Evolutionary conservation across 2,329 filamentous ascomycete species (phyloP), one percentile per base, ranked within the genome.

Genomic region (Amauroascus niger): DNA sequence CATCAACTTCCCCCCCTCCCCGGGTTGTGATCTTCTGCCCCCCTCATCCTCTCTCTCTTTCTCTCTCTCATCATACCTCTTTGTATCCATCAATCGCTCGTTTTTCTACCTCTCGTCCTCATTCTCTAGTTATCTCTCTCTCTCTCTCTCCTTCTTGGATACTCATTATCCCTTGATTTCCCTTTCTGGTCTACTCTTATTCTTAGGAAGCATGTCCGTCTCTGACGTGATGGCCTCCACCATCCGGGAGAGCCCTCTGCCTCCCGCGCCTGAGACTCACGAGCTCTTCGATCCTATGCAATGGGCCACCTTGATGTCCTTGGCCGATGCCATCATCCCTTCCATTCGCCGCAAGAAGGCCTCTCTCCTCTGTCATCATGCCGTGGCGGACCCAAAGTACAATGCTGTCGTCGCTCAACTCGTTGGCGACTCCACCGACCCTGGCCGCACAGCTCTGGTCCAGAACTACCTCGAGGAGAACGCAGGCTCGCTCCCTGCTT

Each of bases 251-350:
- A 65, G 67, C 37, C 73, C 76, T 49, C 64, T 79, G 8, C 73
- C 76, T 24, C 74, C 76, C 1, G 66, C 72, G 2, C 62, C 67
- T 1, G 70, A 76, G 14, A 58, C 64, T 3, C 66, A 71, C 11
- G 71, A 76, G 47, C 69, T 78, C 47, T 73, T 82, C 59, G 77
- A 74, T 1, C 65, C 74, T 11, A 64, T 70, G 1, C 81, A 84
- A 72, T 83, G 80, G 80, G 71, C 68, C 28, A 80, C 77, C 0
- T 67, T 84, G 2, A 69, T 79, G 45, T 75, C 80, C 22, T 73
- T 84, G 28, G 71, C 76, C 7, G 80, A 83, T 57, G 73, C 79
- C 1, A 67, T 82, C 47, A 69, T 83, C 18, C 79, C 80, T 0
- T 71, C 76, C 1, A 69, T 82, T 55, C 70, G 68, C 35, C 69